These are phyloP conservation scores for Knufia petricola DNA, from an alignment of 2,329 filamentous ascomycete genomes.

Conservation along the genomic window DNA sequence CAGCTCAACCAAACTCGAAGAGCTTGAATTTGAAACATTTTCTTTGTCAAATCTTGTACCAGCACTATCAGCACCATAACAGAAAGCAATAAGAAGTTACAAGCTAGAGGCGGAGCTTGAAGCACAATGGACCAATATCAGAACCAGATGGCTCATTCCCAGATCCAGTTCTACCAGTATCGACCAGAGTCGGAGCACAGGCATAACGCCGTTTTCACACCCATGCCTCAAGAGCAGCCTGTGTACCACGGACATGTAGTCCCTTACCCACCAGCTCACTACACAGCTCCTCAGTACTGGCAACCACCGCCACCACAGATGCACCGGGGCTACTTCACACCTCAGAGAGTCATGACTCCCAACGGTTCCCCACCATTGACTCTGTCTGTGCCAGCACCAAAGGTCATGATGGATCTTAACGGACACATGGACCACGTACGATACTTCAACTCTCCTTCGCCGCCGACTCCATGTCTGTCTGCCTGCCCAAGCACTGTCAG, in stretches of 20 bases:
- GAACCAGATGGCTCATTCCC: conserved; percentile 20
- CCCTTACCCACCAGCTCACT: conserved; percentile 29
- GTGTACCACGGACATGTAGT: conserved; percentile 32
- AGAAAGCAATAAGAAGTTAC: conserved; percentile 6
- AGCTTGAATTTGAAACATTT: background rate
- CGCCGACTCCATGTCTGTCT: conserved; percentile 78
- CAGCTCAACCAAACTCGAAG: background rate
- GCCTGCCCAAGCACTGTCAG: conserved; percentile 74
- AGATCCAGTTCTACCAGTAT: conserved; percentile 76
- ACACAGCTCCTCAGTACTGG: conserved; percentile 31
- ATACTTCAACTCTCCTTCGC: conserved; percentile 45
- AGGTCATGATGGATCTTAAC: conserved; percentile 18
- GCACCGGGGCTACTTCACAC: conserved; percentile 44
- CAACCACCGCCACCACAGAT: conserved; percentile 31
- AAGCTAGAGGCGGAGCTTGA: conserved; percentile 9
- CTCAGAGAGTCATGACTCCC: conserved; percentile 49
- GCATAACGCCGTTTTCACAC: conserved; percentile 65
- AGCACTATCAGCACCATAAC: conserved; percentile 1
- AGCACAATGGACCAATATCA: conserved; percentile 16
- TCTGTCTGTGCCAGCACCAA: conserved; percentile 60
- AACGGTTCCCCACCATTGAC: conserved; percentile 65
- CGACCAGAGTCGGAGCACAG: conserved; percentile 65
- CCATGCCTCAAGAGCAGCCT: conserved; percentile 47
- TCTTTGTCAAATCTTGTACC: conserved; percentile 18
- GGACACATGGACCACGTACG: conserved; percentile 22